Evolutionary conservation across 371 early-diverging fungal species (phyloP), one percentile per base, ranked within the genome.

Genomic region (Lichtheimia ornata): DNA sequence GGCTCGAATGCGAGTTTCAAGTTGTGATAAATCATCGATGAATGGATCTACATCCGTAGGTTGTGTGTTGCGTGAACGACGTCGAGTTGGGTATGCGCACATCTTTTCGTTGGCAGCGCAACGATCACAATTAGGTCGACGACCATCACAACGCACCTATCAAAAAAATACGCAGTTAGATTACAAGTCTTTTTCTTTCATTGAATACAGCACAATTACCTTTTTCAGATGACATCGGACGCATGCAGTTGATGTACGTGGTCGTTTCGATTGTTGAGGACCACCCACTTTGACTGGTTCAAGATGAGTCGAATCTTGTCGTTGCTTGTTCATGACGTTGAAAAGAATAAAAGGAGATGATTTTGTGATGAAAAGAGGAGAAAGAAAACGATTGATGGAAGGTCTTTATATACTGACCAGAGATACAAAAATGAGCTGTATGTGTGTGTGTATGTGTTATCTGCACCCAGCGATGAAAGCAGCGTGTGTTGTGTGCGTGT

Each of bases 51-150:
- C 68, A 35, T 71, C 69, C 4, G 67, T 59, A 15, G 76, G 76
- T 24, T 79, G 76, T 0, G 76, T 74, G n/a, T 76, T 79, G 15
- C 76, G 74, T 40, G 79, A 76, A 49, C 76, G 72, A 22, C 76
- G 70, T 51, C 72, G 73, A 50, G 72, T 76, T 18, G 76, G 76
- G 62, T 76, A 79, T 17, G 76, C 72, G 56, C 79, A 79, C 6
- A 74, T 40, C 0, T 71, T 66, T 41, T 72, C 72, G 18, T 74
- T 76, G 11, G 69, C 64, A 24, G 43, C 50, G 55, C 79, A 79
- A 9, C 79, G 70, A 52, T 70, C 64, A 54, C 76, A 76, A 30
- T 72, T 76, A 5, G 76, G 79, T 53, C 76, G 76, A 4, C 60
- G 42, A 7, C 76, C 74, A 53, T 76, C 76, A 49, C 76, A 79